Conservation (phyloP, 1,284 basidiomycete genomes). For the Ganoderma sinense region DNA sequence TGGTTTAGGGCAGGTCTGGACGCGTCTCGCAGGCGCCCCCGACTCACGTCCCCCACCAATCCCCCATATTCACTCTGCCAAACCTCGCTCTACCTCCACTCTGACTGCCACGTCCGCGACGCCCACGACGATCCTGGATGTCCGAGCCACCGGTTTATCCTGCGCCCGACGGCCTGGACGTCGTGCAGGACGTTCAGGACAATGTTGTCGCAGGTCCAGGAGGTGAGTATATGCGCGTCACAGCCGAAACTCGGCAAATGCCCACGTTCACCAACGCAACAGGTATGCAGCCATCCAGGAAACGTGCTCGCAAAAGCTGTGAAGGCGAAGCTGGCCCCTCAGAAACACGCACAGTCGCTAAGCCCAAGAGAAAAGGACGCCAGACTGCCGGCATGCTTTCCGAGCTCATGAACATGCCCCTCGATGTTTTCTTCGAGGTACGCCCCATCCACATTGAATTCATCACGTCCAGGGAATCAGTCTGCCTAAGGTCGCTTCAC, state of each 20-base stretch:
- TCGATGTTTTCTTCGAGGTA: background rate
- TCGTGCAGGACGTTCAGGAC: background rate
- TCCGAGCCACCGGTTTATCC: background rate
- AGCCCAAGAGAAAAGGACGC: background rate
- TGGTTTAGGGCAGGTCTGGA: background rate
- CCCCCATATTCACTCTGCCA: background rate
- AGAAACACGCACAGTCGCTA: background rate
- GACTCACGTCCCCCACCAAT: background rate
- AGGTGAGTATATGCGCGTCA: background rate
- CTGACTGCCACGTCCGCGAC: background rate
- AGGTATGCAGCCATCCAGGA: background rate
- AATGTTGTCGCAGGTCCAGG: background rate
- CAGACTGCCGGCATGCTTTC: background rate
- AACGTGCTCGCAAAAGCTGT: background rate
- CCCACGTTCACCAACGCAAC: background rate
- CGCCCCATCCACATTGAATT: background rate
- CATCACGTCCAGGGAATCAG: too few relatives aligned
- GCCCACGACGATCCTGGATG: background rate
- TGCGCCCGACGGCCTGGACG: too few relatives aligned
- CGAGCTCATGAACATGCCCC: background rate
- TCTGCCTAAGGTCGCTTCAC: slow-evolving; percentile 3
- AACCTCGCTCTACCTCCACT: background rate
- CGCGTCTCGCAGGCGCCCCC: too few relatives aligned
- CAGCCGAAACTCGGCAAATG: background rate
- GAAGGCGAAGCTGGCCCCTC: background rate